A percentile compares a stretch with the other conserved stretches of the same genome.
Evolutionary conservation across 352 stramenopile species (phyloP).

Genomic region (Thalassiosira gravida): DNA sequence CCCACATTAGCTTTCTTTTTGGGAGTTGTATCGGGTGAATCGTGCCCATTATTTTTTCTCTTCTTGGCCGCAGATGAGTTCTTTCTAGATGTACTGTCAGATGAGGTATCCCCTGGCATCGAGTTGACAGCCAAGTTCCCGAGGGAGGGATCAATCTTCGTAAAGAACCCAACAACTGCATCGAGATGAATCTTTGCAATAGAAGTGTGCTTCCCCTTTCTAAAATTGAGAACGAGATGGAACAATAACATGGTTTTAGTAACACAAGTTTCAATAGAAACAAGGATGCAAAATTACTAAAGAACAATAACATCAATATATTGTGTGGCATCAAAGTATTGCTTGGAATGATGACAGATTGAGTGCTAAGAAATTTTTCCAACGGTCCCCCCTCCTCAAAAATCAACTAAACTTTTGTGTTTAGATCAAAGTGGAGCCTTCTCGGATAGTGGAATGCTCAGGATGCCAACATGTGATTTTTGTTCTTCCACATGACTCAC

Average conservation of each 20-base stretch:
- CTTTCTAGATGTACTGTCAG: conserved; percentile 23
- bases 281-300: conserved; percentile 13
- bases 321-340: too few species aligned
- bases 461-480: too few species aligned
- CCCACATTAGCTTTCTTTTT: conserved; percentile 47
- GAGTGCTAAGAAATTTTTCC: too few species aligned
- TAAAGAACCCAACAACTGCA: conserved; percentile 66
- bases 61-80: conserved; percentile 32
- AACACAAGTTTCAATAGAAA: conserved; percentile 3
- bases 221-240: conserved; percentile 34
- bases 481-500: too few species aligned
- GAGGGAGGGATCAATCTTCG: conserved; percentile 65
- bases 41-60: conserved; percentile 36
- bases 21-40: conserved; percentile 21
- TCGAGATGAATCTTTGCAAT: conserved; percentile 65
- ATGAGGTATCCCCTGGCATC: conserved; percentile 32
- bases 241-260: conserved; percentile 11
- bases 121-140: conserved; percentile 41
- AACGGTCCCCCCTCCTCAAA: too few species aligned
- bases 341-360: too few species aligned
- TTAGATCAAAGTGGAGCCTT: too few species aligned
- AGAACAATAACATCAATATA: conserved; percentile 43
- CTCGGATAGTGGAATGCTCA: too few species aligned
- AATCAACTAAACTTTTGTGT: too few species aligned
- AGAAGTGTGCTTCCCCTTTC: conserved; percentile 75